A percentile compares a stretch with the other conserved stretches of the same genome.
These are phyloP conservation scores for Alternaria gaisen DNA, from an alignment of 2,329 filamentous ascomycete species.

Conservation along the genomic window DNA sequence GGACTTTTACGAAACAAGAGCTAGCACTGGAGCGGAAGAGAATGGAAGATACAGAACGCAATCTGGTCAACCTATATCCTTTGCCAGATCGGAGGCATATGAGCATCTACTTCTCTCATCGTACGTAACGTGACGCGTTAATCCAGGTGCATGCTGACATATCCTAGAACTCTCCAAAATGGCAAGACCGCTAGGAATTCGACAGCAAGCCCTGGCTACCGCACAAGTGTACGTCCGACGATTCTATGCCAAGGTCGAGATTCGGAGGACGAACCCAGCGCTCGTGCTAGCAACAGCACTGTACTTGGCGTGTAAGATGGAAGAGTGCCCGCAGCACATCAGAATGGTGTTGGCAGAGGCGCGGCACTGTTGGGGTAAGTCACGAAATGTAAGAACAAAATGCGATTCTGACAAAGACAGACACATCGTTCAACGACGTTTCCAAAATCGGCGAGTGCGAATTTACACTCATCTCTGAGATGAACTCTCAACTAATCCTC, in stretches of 20 bases:
- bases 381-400: neutral
- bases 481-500: conserved; percentile 87
- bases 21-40: conserved; percentile 77
- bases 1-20: conserved; percentile 88
- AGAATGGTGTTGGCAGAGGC: conserved; percentile 88
- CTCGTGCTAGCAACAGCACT: conserved; percentile 91
- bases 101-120: conserved; percentile 91
- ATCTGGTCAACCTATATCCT: conserved; percentile 79
- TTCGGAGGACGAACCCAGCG: conserved; percentile 91
- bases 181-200: conserved; percentile 81
- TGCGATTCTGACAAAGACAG: conserved; percentile 27
- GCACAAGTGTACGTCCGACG: conserved; percentile 94
- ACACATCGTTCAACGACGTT: conserved; percentile 66
- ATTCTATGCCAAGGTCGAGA: conserved; percentile 91
- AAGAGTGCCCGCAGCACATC: conserved; percentile 96
- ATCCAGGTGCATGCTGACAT: neutral
- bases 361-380: conserved; percentile 66
- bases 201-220: conserved; percentile 92
- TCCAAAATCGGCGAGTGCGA: conserved; percentile 92
- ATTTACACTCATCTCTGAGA: conserved; percentile 89
- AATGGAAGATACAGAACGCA: conserved; percentile 78
- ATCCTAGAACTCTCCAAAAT: conserved; percentile 75
- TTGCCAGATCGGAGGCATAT: conserved; percentile 83
- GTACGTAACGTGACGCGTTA: conserved; percentile 60
- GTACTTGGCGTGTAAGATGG: conserved; percentile 97